Evolutionary conservation across 1,139 yeast genomes (phyloP), one percentile per base, ranked within the genome.

Genomic region (Geotrichum bryndzae): DNA sequence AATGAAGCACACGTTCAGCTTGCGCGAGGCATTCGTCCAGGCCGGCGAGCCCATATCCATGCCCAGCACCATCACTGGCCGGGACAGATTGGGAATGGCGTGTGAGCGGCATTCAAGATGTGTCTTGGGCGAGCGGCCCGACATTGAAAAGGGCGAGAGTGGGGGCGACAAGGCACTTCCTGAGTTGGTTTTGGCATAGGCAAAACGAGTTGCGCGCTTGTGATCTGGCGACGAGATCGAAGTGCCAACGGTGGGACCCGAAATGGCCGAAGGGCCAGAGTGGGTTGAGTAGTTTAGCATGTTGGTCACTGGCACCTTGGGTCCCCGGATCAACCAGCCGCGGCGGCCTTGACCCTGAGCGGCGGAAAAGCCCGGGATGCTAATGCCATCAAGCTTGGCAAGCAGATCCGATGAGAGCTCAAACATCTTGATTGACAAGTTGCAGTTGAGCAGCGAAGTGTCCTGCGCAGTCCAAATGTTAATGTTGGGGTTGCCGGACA

Each of bases 281-380:
- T 54, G 57, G 15, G 65, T 52, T 45, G 51, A 53, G 48, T 41
- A 41, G 48, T 41, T 41, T 3, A 41, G 48, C 48, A n/a, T n/a
- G 23, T 41, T 41, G 46, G 52, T 58, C 1, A 61, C 57, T 18
- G 60, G 58, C 3, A 56, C 61, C 27, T 57, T 56, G 13, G 45
- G 57, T 77, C 84, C 75, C 69, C 82, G 83, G 71, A 84, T 87
- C 25, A 89, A 73, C 96, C 96, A 90, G n/a, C 89, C 85, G 65
- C 97, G 79, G 66, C 96, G 80, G 5, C 96, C 96, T 69, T 76
- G 80, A 66, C 87, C 87, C 74, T 79, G 77, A 79, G 90, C 87
- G 78, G 60, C 82, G 54, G 67, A 71, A 66, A 73, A 72, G 29
- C 74, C 75, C 31, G 69, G 70, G 45, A 73, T 67, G 29, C 56